Percentiles rank a stretch among this genome's conserved stretches.
These are phyloP conservation scores for Friedmanniomyces endolithicus DNA, from an alignment of 495 filamentous ascomycete genomes.

Conservation along the genomic window DNA sequence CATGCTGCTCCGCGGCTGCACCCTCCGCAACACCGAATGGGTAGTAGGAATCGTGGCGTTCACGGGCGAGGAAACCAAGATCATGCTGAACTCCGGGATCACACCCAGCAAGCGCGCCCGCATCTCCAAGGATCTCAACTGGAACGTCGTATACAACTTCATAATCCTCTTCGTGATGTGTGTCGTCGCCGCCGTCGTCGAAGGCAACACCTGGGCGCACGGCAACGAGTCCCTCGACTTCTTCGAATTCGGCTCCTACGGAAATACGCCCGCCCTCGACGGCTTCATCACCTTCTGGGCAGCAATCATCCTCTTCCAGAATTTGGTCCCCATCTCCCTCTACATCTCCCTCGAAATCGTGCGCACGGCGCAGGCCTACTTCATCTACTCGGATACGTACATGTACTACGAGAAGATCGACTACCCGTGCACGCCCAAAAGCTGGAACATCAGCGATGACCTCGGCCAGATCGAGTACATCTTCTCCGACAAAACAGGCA, in stretches of 20 bases:
- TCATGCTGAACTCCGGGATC: slow-evolving; percentile 96
- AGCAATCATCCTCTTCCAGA: slow-evolving; percentile 88
- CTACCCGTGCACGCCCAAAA: slow-evolving; percentile 89
- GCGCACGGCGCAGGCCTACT: slow-evolving; percentile 81
- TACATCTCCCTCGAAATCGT: slow-evolving; percentile 98
- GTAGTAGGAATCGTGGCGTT: slow-evolving; percentile 89
- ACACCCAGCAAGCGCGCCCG: slow-evolving; percentile 92
- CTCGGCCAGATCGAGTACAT: slow-evolving; percentile 99
- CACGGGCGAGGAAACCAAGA: slow-evolving; percentile 95
- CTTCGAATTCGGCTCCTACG: slow-evolving; percentile 83
- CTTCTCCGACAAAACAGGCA: slow-evolving; percentile 98
- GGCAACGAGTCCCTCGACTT: slow-evolving; percentile 59
- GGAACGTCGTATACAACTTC: slow-evolving; percentile 97
- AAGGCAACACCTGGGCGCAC: slow-evolving; percentile 71
- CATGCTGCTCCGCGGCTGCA: slow-evolving; percentile 81
- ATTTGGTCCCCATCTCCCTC: slow-evolving; percentile 94
- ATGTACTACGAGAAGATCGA: slow-evolving; percentile 97
- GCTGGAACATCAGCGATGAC: slow-evolving; percentile 99
- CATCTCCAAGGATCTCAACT: slow-evolving; percentile 85
- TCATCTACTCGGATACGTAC: slow-evolving; percentile 87
- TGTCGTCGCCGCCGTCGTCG: slow-evolving; percentile 67
- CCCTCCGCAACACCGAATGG: slow-evolving; percentile 93
- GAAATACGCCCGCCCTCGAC: slow-evolving; percentile 59
- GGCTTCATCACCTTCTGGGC: slow-evolving; percentile 97
- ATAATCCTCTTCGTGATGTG: slow-evolving; percentile 83